These are phyloP conservation scores for Aspergillus arachidicola DNA, from an alignment of 2,329 filamentous ascomycete genomes.

Conservation along the genomic window DNA sequence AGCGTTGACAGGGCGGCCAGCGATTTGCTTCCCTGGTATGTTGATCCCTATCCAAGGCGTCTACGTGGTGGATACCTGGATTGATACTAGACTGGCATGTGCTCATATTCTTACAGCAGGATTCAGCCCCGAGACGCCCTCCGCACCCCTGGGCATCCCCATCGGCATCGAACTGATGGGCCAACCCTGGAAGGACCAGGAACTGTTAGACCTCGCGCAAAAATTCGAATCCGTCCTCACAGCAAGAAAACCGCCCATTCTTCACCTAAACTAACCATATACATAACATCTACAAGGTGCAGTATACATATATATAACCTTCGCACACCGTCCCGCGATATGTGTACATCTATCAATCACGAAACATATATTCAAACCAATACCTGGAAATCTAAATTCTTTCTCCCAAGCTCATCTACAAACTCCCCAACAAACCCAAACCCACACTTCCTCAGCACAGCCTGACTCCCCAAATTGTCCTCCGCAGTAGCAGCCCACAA, in stretches of 20 bases:
- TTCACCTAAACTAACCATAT: background rate
- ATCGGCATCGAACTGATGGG: slow-evolving; percentile 68
- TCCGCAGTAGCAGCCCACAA: slow-evolving; percentile 53
- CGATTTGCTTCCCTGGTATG: slow-evolving; percentile 47
- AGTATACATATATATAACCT: background rate
- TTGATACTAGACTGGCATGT: background rate
- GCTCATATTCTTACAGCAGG: slow-evolving; percentile 29
- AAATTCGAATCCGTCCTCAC: slow-evolving; percentile 43
- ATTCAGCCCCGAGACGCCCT: slow-evolving; percentile 52
- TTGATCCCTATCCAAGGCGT: slow-evolving; percentile 23
- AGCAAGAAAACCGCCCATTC: background rate
- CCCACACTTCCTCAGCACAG: slow-evolving; percentile 54
- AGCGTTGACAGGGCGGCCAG: slow-evolving; percentile 56
- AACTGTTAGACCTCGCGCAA: slow-evolving; percentile 57
- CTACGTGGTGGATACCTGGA: background rate
- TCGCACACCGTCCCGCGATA: background rate
- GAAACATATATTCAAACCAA: background rate
- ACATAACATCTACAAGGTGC: background rate
- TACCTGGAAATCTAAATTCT: slow-evolving; percentile 9
- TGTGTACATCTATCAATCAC: background rate
- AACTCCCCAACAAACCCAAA: slow-evolving; percentile 14
- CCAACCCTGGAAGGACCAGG: slow-evolving; percentile 56
- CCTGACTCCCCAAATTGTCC: slow-evolving; percentile 57
- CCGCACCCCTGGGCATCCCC: slow-evolving; percentile 61
- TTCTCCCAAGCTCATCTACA: slow-evolving; percentile 12